Base-by-base conservation (phyloP, 2,329 filamentous ascomycete genomes). In the Mariannaea sp. region DNA sequence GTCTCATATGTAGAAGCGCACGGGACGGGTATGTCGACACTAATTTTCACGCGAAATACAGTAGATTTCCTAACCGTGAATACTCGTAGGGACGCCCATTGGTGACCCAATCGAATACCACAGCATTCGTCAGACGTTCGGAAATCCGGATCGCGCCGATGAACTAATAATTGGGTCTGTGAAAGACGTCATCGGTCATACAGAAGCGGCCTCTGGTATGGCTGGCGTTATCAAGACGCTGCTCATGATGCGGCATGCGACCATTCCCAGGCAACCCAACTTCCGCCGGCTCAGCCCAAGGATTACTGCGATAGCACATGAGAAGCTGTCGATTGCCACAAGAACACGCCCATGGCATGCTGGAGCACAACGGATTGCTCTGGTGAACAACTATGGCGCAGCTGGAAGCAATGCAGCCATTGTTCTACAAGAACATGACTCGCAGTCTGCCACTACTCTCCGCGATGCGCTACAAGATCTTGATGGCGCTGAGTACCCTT, bases 21-120 rank as follows among this genome's bases (percentile, higher is more conserved):
- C 53, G 78, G 77, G 4, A 80, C 78, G 0, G 77, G 77, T 1
- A 81, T 78, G 1, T 68, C 70, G 39, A 73, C 72, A 1, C n/a
- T n/a, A n/a, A n/a, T n/a, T n/a, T n/a, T n/a, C n/a, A n/a, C n/a
- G n/a, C n/a, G n/a, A n/a, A n/a, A n/a, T n/a, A n/a, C n/a, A n/a
- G n/a, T n/a, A n/a, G n/a, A n/a, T n/a, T n/a, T n/a, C n/a, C n/a
- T n/a, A n/a, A n/a, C n/a, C n/a, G n/a, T n/a, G n/a, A n/a, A n/a
- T n/a, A n/a, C n/a, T n/a, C n/a, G n/a, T n/a, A n/a, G n/a, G n/a
- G n/a, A n/a, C n/a, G n/a, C n/a, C n/a, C n/a, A n/a, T n/a, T n/a
- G 79, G 79, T 1, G 79, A 81, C 55, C 73, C 75, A 0, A 69
- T 73, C 12, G 78, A 83, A 56, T 49, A 55, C 12, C 19, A 44